Evolutionary conservation across 495 filamentous ascomycete genomes (phyloP).

Genomic region (Podospora pseudocomata): DNA sequence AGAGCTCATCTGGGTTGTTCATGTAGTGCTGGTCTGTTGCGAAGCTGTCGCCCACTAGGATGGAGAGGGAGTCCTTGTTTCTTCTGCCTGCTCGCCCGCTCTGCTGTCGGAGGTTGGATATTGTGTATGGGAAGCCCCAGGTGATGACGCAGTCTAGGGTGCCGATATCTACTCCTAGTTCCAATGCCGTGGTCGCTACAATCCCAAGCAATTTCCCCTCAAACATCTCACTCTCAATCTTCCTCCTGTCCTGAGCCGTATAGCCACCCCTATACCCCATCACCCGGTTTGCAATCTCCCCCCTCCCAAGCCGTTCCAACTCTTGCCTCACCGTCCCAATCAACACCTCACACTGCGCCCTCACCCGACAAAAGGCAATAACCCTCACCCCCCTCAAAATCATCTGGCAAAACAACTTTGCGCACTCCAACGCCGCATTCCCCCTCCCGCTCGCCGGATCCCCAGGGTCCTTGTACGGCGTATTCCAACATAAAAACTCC

Average conservation of each 20-base stretch:
- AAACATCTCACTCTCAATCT: constrained; percentile 96
- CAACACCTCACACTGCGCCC: constrained; percentile 84
- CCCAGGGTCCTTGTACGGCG: constrained; percentile 84
- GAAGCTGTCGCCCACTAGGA: constrained; percentile 88
- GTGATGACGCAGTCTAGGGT: constrained; percentile 92
- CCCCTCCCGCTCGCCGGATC: constrained; percentile 86
- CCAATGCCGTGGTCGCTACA: constrained; percentile 87
- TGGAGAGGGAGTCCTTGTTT: constrained; percentile 89
- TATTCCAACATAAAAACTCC: constrained; percentile 97
- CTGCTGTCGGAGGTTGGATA: constrained; percentile 91
- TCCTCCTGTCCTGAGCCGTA: constrained; percentile 85
- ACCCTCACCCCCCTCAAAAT: constrained; percentile 83
- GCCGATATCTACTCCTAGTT: constrained; percentile 94
- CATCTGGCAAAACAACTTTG: constrained; percentile 84
- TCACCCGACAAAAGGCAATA: constrained; percentile 88
- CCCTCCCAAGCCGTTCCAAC: constrained; percentile 63
- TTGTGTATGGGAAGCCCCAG: constrained; percentile 90
- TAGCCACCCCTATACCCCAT: constrained; percentile 98
- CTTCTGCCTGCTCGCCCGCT: constrained; percentile 88
- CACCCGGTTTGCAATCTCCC: constrained; percentile 71
- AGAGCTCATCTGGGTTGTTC: constrained; percentile 95
- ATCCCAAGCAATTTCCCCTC: constrained; percentile 91
- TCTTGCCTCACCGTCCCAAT: constrained; percentile 77
- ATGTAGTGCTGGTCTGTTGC: constrained; percentile 95
- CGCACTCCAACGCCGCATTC: constrained; percentile 76